phyloP scores from a whole-genome alignment of 345 rosid species.

The Melaleuca alternifolia region DNA sequence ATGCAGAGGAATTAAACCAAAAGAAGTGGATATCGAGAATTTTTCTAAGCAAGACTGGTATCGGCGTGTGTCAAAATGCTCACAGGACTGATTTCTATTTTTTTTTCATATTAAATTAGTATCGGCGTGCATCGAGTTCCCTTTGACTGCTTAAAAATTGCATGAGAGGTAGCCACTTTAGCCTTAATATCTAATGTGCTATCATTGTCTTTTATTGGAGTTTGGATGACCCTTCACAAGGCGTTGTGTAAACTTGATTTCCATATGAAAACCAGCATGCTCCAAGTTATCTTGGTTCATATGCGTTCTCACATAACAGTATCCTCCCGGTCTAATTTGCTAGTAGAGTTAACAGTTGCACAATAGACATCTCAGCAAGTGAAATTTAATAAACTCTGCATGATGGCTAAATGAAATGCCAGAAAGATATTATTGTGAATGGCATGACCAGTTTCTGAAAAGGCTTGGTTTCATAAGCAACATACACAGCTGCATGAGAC shows the following conservation, averaged over 20 bases:
- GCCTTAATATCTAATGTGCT: neutral
- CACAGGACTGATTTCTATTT: no score
- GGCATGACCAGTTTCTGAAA: neutral
- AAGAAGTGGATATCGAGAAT: neutral
- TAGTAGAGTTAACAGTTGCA: no score
- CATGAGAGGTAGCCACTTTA: neutral
- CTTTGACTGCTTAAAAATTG: neutral
- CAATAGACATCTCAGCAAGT: no score
- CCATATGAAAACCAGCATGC: neutral
- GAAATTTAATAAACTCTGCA: neutral
- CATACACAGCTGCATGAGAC: neutral
- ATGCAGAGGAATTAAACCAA: neutral
- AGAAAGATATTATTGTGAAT: neutral
- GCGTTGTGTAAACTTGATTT: neutral
- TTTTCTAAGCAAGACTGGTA: no score
- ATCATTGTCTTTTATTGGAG: neutral
- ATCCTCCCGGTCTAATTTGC: neutral
- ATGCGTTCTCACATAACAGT: neutral
- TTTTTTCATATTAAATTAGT: neutral
- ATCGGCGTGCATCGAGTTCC: neutral
- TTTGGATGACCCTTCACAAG: neutral
- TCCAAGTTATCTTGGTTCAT: neutral
- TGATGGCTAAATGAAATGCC: neutral
- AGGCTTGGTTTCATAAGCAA: conserved; percentile 1
- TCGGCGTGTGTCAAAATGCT: no score